Evolutionary conservation across 2,329 filamentous ascomycete species (phyloP), one percentile per base, ranked within the genome.

Genomic region (Talaromyces islandicus): DNA sequence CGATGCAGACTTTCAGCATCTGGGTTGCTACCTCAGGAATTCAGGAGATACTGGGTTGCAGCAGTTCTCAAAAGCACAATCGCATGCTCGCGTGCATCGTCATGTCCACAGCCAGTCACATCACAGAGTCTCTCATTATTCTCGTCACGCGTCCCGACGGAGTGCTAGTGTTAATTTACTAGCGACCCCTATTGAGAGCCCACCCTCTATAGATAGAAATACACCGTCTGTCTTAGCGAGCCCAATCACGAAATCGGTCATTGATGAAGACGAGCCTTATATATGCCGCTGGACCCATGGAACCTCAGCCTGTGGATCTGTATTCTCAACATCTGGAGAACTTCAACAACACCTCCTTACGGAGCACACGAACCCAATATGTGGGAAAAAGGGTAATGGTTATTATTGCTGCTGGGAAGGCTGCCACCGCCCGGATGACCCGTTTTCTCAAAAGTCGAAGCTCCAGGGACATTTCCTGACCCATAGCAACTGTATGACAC

Each of bases 401-500:
- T 77, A 77, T 64, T 78, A 78, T 55, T 78, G 75, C 58, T 71
- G 74, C 58, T 78, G 75, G 75, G 69, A 75, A 60, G 74, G 74
- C 7, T 78, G 75, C 19, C 71, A 74, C 60, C 73, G 75, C 1
- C 75, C 75, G 1, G 64, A 76, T 58, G 75, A 77, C 55, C 75
- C 75, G 2, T 78, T 78, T 58, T 78, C 75, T 17, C 75, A 78
- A 59, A 78, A 78, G 62, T 77, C 75, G 3, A 78, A 78, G 58
- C 68, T 78, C 9, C 75, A 78, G 56, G 75, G 75, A 3, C 75
- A 78, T 61, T 78, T 77, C 57, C 61, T 78, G 29, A 78, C 75
- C 11, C 75, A 78, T 62, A 78, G 75, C 63, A 78, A 78, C 57
- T 74, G 75, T 77, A 69, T 52, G 27, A n/a, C 1, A 29, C 14